A percentile compares a stretch with the other conserved stretches of the same genome.
Conservation (phyloP, 2,329 filamentous ascomycete species). For the Calonectria naviculata region DNA sequence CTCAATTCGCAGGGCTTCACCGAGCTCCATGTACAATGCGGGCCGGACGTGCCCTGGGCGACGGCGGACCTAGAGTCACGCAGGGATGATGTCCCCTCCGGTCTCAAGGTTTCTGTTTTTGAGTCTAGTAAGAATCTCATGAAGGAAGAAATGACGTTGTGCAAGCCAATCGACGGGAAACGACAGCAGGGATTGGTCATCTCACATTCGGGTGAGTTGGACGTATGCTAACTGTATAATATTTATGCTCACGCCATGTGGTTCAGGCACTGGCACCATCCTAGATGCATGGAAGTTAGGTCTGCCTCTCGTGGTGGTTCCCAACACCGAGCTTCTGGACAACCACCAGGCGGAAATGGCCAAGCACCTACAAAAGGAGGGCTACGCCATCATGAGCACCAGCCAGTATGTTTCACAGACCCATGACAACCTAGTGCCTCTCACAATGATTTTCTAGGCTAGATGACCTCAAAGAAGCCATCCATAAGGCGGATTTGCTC, state of each 20-base stretch:
- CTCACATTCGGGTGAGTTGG: constrained; percentile 82
- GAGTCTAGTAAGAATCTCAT: constrained; percentile 47
- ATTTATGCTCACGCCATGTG: constrained; percentile 18
- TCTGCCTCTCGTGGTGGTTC: constrained; percentile 87
- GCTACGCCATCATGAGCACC: constrained; percentile 80
- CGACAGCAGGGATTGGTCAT: constrained; percentile 78
- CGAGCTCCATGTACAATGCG: constrained; percentile 83
- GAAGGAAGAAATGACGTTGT: constrained; percentile 64
- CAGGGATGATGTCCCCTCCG: constrained; percentile 37
- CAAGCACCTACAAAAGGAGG: constrained; percentile 76
- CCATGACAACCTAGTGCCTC: background rate
- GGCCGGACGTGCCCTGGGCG: constrained; percentile 66
- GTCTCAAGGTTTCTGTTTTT: constrained; percentile 44
- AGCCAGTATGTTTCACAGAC: constrained; percentile 65
- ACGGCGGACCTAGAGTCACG: constrained; percentile 30
- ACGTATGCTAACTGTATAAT: background rate
- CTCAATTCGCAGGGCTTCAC: constrained; percentile 74
- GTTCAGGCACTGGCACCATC: constrained; percentile 86
- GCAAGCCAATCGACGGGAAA: constrained; percentile 58
- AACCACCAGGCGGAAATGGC: constrained; percentile 95
- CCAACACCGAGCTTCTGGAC: constrained; percentile 83
- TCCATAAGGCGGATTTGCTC: constrained; percentile 50
- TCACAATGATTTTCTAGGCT: constrained; percentile 31
- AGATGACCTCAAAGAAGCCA: constrained; percentile 48
- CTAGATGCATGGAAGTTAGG: constrained; percentile 82